Conservation (phyloP, 2,329 filamentous ascomycete species). For the Saccharata proteae region DNA sequence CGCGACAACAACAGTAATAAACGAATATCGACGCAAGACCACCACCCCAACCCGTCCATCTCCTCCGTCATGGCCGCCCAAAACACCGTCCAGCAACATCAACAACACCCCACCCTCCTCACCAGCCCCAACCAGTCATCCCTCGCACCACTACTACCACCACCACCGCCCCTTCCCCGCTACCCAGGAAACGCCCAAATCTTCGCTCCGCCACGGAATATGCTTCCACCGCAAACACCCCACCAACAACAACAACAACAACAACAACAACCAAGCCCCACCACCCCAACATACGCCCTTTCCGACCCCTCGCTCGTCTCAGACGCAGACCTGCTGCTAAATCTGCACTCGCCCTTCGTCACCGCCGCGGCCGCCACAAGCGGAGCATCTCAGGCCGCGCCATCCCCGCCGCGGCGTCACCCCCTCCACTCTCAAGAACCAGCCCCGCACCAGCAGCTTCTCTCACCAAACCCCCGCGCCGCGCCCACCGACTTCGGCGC, state of each 20-base stretch:
- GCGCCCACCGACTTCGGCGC: neutral
- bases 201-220: constrained; percentile 13
- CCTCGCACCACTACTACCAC: constrained; percentile 11
- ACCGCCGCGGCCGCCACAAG: constrained; percentile 16
- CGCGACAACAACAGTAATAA: constrained; percentile 14
- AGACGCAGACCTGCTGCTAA: constrained; percentile 36
- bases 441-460: neutral
- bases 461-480: neutral
- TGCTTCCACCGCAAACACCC: constrained; percentile 20
- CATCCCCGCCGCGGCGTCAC: neutral
- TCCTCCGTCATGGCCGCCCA: constrained; percentile 16
- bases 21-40: constrained; percentile 1
- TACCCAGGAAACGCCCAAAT: constrained; percentile 18
- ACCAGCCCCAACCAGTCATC: constrained; percentile 15
- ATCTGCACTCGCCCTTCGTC: constrained; percentile 35
- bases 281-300: constrained; percentile 15
- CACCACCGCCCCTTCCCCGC: constrained; percentile 15
- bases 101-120: constrained; percentile 13
- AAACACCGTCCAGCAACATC: constrained; percentile 10
- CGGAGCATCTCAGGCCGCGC: constrained; percentile 11
- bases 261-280: constrained; percentile 13
- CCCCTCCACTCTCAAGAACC: neutral
- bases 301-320: constrained; percentile 25
- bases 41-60: constrained; percentile 14
- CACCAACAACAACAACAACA: constrained; percentile 15